phyloP scores from a whole-genome alignment of 257 asterid species.

The Asclepias syriaca region DNA sequence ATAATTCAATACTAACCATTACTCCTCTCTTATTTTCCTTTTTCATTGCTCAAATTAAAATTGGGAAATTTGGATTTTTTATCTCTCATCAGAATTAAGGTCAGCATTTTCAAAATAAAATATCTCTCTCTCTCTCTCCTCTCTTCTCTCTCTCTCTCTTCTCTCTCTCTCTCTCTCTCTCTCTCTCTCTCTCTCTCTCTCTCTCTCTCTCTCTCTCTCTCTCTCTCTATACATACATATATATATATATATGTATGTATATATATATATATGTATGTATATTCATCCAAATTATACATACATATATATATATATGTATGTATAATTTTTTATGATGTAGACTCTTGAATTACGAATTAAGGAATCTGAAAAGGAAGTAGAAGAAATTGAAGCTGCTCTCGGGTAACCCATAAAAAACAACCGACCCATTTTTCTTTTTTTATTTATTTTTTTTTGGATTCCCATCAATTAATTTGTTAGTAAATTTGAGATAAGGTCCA shows the following conservation, averaged over 20 bases:
- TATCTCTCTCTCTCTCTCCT: not conserved
- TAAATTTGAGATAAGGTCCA: not conserved
- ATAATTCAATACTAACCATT: not conserved
- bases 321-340: not conserved
- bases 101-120: not conserved
- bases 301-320: too few relatives aligned
- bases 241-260: too few relatives aligned
- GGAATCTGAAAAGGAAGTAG: not conserved
- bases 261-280: too few relatives aligned
- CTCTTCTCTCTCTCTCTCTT: too few relatives aligned
- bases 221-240: too few relatives aligned
- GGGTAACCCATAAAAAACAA: not conserved
- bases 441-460: not conserved
- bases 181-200: too few relatives aligned
- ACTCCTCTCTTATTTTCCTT: not conserved
- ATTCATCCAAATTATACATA: too few relatives aligned
- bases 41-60: not conserved
- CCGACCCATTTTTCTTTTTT: rapidly evolving
- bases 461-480: not conserved
- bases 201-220: too few relatives aligned
- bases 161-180: not conserved
- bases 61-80: not conserved
- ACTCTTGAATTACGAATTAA: not conserved
- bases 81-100: not conserved
- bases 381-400: not conserved